These are phyloP conservation scores for Actinomortierella wolfii DNA, from an alignment of 371 early-diverging fungal species.

Conservation along the genomic window DNA sequence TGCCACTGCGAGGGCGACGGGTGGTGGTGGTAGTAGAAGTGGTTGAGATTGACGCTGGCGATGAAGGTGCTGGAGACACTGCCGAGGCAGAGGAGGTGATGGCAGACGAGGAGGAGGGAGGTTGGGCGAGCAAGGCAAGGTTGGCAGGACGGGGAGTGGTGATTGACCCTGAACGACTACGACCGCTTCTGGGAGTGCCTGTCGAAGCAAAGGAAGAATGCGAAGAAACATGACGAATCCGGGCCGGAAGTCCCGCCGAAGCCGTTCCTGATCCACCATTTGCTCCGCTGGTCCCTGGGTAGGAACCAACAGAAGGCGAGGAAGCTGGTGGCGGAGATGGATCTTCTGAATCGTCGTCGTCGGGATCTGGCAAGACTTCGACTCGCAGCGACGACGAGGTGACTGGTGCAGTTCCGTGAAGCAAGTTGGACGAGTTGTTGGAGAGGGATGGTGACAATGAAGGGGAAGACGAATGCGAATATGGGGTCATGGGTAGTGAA, in stretches of 20 bases:
- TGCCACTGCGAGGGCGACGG: constrained; percentile 37
- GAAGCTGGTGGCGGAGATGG: constrained; percentile 12
- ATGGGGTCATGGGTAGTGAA: constrained; percentile 28
- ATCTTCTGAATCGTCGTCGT: constrained; percentile 1
- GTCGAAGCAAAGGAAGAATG: constrained; percentile 17
- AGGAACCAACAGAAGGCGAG: constrained; percentile 1
- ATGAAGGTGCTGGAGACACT: constrained; percentile 6
- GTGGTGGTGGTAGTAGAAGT: not conserved
- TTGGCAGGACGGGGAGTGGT: constrained; percentile 42
- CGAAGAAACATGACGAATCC: constrained; percentile 39
- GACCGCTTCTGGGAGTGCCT: constrained; percentile 18
- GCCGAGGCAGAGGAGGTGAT: constrained; percentile 5
- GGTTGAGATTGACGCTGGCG: not conserved
- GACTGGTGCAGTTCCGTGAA: constrained; percentile 13
- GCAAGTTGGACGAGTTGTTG: not conserved
- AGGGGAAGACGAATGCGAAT: not conserved
- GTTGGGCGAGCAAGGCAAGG: constrained; percentile 20
- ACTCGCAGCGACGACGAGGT: constrained; percentile 30
- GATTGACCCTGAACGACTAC: constrained; percentile 42
- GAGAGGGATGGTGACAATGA: no score
- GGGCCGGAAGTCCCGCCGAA: constrained; percentile 17
- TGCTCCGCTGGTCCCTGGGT: constrained; percentile 2
- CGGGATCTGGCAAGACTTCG: constrained; percentile 31
- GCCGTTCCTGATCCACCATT: constrained; percentile 15
- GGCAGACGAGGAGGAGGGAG: constrained; percentile 19